These are phyloP conservation scores for Bipolaris cookei DNA, from an alignment of 2,329 filamentous ascomycete species.

Conservation along the genomic window DNA sequence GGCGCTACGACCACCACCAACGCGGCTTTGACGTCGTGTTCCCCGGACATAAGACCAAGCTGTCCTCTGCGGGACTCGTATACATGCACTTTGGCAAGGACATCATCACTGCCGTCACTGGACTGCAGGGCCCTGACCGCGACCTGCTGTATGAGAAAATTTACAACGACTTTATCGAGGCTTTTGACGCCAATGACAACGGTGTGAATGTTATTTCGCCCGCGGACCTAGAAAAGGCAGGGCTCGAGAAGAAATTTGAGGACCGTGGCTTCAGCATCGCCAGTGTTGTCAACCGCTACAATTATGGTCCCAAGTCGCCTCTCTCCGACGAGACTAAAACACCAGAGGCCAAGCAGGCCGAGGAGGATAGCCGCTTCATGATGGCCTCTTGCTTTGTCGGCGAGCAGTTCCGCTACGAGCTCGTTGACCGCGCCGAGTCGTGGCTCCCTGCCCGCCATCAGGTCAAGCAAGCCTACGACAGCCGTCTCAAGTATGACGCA, in stretches of 20 bases:
- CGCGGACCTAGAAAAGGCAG: constrained; percentile 69
- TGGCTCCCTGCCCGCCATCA: constrained; percentile 89
- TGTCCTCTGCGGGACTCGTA: constrained; percentile 90
- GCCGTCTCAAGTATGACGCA: constrained; percentile 70
- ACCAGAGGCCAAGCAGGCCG: constrained; percentile 62
- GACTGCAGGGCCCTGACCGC: constrained; percentile 69
- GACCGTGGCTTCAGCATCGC: constrained; percentile 84
- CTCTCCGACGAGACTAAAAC: constrained; percentile 37
- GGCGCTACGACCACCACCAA: constrained; percentile 98
- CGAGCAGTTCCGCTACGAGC: constrained; percentile 81
- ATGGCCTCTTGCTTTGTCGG: constrained; percentile 83
- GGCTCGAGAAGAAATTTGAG: constrained; percentile 81
- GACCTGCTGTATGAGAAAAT: constrained; percentile 82
- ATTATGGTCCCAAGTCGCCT: constrained; percentile 66
- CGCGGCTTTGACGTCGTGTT: constrained; percentile 87
- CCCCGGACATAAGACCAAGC: constrained; percentile 81
- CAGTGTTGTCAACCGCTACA: constrained; percentile 84
- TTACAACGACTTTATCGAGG: constrained; percentile 92
- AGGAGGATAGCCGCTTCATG: constrained; percentile 82
- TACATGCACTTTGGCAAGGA: constrained; percentile 93
- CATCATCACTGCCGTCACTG: constrained; percentile 74
- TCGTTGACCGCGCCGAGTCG: constrained; percentile 74
- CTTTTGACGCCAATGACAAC: constrained; percentile 97
- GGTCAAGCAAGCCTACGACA: constrained; percentile 76
- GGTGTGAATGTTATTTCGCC: constrained; percentile 85